These are phyloP conservation scores for Fistulina hepatica DNA, from an alignment of 1,284 basidiomycete species.

Conservation along the genomic window DNA sequence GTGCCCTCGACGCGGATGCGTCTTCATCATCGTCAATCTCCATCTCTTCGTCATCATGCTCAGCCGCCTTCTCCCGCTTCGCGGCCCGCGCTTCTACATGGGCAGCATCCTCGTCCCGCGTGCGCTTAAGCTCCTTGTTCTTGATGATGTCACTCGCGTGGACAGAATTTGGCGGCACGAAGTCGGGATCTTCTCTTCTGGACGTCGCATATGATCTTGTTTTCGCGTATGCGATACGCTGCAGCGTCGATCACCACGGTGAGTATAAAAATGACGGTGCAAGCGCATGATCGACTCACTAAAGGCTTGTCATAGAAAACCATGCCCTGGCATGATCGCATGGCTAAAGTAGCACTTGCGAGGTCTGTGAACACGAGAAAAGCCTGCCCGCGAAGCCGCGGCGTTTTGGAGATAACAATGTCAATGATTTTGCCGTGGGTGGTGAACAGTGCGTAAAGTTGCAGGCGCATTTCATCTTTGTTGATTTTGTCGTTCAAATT, in stretches of 20 bases:
- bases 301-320: conserved; percentile 87
- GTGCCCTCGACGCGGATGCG: conserved; percentile 10
- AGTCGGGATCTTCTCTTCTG: conserved; percentile 62
- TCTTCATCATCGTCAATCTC: conserved; percentile 79
- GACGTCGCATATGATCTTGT: conserved; percentile 75
- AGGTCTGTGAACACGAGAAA: conserved; percentile 94
- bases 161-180: conserved; percentile 55
- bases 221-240: conserved; percentile 86
- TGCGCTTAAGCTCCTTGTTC: conserved; percentile 41
- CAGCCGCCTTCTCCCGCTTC: conserved; percentile 63
- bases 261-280: conserved; percentile 4
- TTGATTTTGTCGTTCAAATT: conserved; percentile 93
- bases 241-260: conserved; percentile 11
- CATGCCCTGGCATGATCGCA: conserved; percentile 86
- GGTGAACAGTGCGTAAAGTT: conserved; percentile 85
- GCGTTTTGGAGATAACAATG: conserved; percentile 83
- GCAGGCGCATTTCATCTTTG: conserved; percentile 80
- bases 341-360: conserved; percentile 78
- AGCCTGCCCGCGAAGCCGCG: conserved; percentile 89
- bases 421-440: conserved; percentile 92
- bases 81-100: conserved; percentile 39
- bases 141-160: conserved; percentile 40
- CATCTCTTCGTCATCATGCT: conserved; percentile 69
- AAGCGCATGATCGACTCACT: conserved; percentile 37
- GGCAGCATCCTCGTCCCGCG: conserved; percentile 50